Base-by-base conservation (phyloP, 2,329 filamentous ascomycete genomes). In the Didymella pomorum region DNA sequence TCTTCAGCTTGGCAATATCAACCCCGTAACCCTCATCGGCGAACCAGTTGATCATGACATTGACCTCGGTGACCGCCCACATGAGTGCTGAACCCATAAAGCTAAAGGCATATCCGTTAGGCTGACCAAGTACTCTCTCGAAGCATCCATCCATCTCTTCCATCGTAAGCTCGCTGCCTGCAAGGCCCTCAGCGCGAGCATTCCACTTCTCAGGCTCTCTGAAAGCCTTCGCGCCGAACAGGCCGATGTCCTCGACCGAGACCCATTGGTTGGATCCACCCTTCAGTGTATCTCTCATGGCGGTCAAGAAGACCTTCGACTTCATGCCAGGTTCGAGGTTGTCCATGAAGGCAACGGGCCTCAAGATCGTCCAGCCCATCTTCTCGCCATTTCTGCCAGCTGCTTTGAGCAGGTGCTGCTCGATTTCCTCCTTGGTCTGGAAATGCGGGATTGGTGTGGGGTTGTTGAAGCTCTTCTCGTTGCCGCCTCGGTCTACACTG, bases 291-390 rank as follows among this genome's bases (percentile, higher is more conserved):
- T 77, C 73, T 33, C 78, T 71, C 69, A 80, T 79, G 14, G 79
- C 75, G 0, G 82, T 78, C 0, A 79, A 68, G 66, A 85, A 84
- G 2, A 81, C 75, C 56, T 81, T 82, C 4, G 81, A 82, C 9
- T 78, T 62, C 62, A 84, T 81, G 11, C 77, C 78, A 0, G 80
- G 77, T 2, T 67, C 72, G 4, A 85, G 65, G 73, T 88, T 87
- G 49, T 89, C 86, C 78, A 87, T 85, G 75, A 89, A 89, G 1
- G 83, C 84, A 0, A 84, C 82, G 0, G 87, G 87, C 3, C 87
- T 81, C 2, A 89, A 76, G 37, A 89, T 83, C 0, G 85, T 88
- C 82, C 84, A 89, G 7, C 75, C 75, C 85, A 87, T 87, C 0
- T 67, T 72, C 10, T 77, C 76, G 6, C 78, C 76, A 4, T 74